Conservation (phyloP, 2,329 filamentous ascomycete genomes). For the Emergomyces pasteurianus region DNA sequence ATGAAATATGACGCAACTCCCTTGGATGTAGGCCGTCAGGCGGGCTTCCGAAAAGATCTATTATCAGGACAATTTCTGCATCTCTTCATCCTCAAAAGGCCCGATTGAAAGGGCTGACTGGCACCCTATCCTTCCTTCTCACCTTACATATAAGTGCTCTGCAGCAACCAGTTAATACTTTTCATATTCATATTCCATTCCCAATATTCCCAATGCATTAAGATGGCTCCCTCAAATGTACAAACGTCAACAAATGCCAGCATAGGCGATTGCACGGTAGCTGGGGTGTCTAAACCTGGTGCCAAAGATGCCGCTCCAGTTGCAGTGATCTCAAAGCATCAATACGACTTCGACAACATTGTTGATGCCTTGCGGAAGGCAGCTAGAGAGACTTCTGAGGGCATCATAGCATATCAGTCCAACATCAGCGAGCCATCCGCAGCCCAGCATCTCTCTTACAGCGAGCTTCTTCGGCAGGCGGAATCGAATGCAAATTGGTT, state of each 20-base stretch:
- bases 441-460: neutral
- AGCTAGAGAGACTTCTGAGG: neutral
- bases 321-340: neutral
- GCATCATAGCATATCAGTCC: slow-evolving; percentile 1
- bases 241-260: neutral
- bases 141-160: neutral
- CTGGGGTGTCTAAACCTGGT: neutral
- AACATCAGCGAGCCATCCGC: neutral
- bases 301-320: neutral
- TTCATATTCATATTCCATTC: neutral
- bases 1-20: neutral
- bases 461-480: neutral
- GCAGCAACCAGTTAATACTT: neutral
- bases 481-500: neutral
- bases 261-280: neutral
- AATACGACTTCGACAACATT: slow-evolving; percentile 3
- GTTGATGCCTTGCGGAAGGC: slow-evolving; percentile 1
- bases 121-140: neutral
- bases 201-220: neutral
- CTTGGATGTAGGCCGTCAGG: neutral
- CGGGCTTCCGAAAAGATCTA: neutral
- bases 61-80: neutral
- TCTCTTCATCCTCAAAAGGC: neutral
- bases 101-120: neutral
- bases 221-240: neutral